Base-by-base conservation (phyloP, 148 eudicot genomes). In the Rhododendron molle region DNA sequence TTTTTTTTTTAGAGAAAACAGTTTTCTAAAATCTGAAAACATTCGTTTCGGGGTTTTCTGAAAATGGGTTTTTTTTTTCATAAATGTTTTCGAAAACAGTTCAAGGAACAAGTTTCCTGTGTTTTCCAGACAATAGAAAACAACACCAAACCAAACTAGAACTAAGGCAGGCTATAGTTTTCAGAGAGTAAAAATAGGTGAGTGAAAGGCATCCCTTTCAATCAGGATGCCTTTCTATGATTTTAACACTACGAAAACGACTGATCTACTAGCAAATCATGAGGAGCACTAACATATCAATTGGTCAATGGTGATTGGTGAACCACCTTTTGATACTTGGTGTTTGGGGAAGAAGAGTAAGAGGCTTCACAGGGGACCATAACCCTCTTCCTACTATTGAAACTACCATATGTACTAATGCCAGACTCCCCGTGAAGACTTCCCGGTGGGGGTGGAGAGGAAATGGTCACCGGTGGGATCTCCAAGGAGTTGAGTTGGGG, bases 401-500 rank as follows among this genome's bases (percentile, higher is more conserved):
- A 73, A 83, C 52, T 80, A 76, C 21, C 81, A 50, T 18, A 79
- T 81, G 28, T 43, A 44, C 84, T 76, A 13, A 58, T 85, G 71
- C 85, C 73, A 74, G 89, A 85, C 71, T 89, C 89, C 78, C 69
- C 88, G 12, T 81, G 88, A 6, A 7, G 46, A 34, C 71, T 84
- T 43, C 34, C 32, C 16, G 83, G 78, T 1, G 87, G 80, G 23
- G 71, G 77, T 21, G 91, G 85, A 28, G 89, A 85, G 30, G 87
- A 83, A 46, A 91, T 90, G 38, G 91, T 86, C 58, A 94, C 91
- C 4, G 93, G 97, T 30, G 98, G 98, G 36, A 96, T 94, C 86
- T 96, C 98, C 60, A 88, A 85, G 58, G 95, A 84, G 90, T 91
- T 91, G 36, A 96, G 93, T 43, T 89, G 92, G 7, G 98, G 98